Conservation (phyloP, 2,329 filamentous ascomycete genomes). For the Microdochium nivale region DNA sequence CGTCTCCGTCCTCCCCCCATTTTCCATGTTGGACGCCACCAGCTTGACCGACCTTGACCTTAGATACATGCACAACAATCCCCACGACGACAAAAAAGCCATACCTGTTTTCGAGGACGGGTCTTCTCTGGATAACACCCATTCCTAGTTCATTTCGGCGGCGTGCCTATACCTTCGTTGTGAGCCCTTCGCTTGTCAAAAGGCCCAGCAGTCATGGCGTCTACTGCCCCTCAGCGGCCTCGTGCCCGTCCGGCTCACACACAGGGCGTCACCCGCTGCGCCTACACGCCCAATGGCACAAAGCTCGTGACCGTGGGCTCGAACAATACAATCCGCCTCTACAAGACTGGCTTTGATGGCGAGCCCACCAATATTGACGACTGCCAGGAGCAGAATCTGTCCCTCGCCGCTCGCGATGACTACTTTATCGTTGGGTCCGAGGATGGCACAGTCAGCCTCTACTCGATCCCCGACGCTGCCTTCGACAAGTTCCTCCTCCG, state of each 20-base stretch:
- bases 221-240: constrained; percentile 35
- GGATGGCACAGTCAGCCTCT: constrained; percentile 92
- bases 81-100: not conserved
- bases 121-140: no score
- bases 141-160: not conserved
- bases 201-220: constrained; percentile 21
- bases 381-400: constrained; percentile 76
- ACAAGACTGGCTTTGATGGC: constrained; percentile 83
- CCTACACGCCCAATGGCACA: constrained; percentile 82
- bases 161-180: not conserved
- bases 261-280: constrained; percentile 75
- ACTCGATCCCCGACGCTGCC: constrained; percentile 64
- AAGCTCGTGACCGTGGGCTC: constrained; percentile 86
- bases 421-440: constrained; percentile 88
- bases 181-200: not conserved
- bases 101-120: no score
- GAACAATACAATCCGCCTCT: constrained; percentile 89
- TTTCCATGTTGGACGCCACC: not conserved
- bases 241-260: constrained; percentile 68
- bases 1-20: constrained; percentile 18
- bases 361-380: constrained; percentile 92
- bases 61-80: not conserved
- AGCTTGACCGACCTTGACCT: not conserved
- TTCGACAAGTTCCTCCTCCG: constrained; percentile 80
- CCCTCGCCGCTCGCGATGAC: constrained; percentile 66